Evolutionary conservation across 352 stramenopile genomes (phyloP).

Genomic region (Albugo laibachii): DNA sequence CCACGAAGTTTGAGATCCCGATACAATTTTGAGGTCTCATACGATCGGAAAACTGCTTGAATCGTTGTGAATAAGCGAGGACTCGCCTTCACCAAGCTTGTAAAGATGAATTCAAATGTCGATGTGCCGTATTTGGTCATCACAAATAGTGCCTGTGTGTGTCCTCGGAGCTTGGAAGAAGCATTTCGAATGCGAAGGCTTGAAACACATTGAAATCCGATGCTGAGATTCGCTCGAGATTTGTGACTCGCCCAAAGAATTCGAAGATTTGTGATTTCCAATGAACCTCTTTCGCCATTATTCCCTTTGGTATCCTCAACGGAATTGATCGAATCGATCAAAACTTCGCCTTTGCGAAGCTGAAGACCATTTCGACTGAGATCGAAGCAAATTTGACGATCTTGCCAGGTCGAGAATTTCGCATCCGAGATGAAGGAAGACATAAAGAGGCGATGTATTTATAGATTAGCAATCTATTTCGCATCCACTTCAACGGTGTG

Average conservation of each 20-base stretch:
- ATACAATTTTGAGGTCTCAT: conserved; percentile 85
- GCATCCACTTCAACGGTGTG: conserved; percentile 95
- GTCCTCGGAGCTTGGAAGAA: conserved; percentile 76
- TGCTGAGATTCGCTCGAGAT: conserved; percentile 72
- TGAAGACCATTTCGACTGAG: conserved; percentile 32
- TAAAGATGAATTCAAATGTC: conserved; percentile 91
- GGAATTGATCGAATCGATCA: conserved; percentile 85
- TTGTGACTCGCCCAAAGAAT: conserved; percentile 84
- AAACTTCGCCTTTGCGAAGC: conserved; percentile 53
- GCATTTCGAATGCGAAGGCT: conserved; percentile 80
- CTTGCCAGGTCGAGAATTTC: conserved; percentile 72
- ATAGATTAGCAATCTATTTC: conserved; percentile 4
- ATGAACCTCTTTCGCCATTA: conserved; percentile 77
- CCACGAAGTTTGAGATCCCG: conserved; percentile 84
- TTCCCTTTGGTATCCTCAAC: conserved; percentile 91
- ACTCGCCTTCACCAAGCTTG: conserved; percentile 80
- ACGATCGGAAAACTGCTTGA: conserved; percentile 82
- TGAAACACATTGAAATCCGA: conserved; percentile 68
- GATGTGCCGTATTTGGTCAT: conserved; percentile 78
- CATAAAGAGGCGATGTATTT: not conserved
- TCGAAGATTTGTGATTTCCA: conserved; percentile 85
- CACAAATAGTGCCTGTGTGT: conserved; percentile 82
- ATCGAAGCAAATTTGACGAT: conserved; percentile 83
- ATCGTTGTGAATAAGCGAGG: conserved; percentile 85
- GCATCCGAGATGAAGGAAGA: conserved; percentile 8